phyloP scores from a whole-genome alignment of 805 yeast species.

The Saccharomycopsis fermentans region DNA sequence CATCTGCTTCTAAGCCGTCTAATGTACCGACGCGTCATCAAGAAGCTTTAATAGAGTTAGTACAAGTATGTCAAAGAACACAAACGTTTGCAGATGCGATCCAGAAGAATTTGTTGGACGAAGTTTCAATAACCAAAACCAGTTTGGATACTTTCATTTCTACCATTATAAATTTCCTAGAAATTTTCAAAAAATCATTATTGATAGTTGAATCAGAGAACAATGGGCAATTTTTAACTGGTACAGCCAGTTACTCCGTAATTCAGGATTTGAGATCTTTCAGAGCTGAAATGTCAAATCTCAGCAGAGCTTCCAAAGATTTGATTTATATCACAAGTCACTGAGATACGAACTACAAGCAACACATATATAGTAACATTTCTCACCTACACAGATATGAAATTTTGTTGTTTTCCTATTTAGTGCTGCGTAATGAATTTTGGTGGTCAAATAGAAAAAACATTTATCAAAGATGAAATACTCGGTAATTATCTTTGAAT shows the following conservation, averaged over 20 bases:
- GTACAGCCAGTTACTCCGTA: not conserved
- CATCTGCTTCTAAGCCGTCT: not conserved
- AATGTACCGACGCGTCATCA: not conserved
- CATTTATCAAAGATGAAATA: too few species aligned
- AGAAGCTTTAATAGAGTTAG: not conserved
- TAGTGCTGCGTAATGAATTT: too few species aligned
- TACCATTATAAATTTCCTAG: constrained; percentile 6
- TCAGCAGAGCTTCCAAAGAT: constrained; percentile 5
- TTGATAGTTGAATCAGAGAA: constrained; percentile 3
- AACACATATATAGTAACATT: too few species aligned
- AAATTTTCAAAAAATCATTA: not conserved
- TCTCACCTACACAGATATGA: too few species aligned
- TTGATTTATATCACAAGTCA: constrained; percentile 5
- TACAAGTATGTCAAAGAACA: not conserved
- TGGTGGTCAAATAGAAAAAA: too few species aligned
- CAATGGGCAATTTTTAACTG: not conserved
- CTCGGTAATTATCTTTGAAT: too few species aligned
- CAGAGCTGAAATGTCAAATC: constrained; percentile 8
- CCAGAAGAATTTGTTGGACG: not conserved
- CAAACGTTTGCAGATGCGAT: not conserved
- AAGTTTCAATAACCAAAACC: not conserved
- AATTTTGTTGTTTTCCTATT: too few species aligned
- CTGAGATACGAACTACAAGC: not conserved
- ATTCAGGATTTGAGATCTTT: constrained; percentile 4
- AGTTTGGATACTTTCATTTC: constrained; percentile 5